A percentile compares a stretch with the other conserved stretches of the same genome.
Conservation (phyloP, 495 filamentous ascomycete genomes). For the Friedmanniomyces endolithicus region DNA sequence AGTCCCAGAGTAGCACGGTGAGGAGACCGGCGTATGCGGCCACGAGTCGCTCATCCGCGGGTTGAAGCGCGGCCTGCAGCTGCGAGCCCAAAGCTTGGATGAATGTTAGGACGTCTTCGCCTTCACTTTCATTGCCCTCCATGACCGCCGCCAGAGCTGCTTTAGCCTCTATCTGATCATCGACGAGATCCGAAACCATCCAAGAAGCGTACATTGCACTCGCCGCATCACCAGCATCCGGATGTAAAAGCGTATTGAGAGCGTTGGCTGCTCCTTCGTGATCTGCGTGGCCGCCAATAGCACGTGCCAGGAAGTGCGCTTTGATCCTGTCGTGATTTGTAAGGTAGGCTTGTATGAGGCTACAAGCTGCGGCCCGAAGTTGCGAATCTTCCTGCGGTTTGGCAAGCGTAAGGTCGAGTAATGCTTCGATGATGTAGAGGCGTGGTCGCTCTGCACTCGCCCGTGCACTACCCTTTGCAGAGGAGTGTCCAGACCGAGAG, state of each 20-base stretch:
- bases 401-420: slow-evolving; percentile 76
- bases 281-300: slow-evolving; percentile 78
- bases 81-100: slow-evolving; percentile 78
- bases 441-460: slow-evolving; percentile 6
- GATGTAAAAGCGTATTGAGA: slow-evolving; percentile 58
- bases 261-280: slow-evolving; percentile 78
- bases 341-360: slow-evolving; percentile 88
- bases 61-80: slow-evolving; percentile 59
- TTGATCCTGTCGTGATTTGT: slow-evolving; percentile 65
- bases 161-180: slow-evolving; percentile 71
- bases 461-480: slow-evolving; percentile 1
- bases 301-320: slow-evolving; percentile 71
- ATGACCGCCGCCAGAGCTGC: slow-evolving; percentile 64
- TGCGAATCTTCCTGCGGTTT: slow-evolving; percentile 59
- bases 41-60: slow-evolving; percentile 67
- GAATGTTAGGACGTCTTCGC: slow-evolving; percentile 91
- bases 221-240: slow-evolving; percentile 1
- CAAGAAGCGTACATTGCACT: slow-evolving; percentile 63
- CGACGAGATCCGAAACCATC: slow-evolving; percentile 81
- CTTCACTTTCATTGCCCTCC: slow-evolving; percentile 78
- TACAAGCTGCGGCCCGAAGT: slow-evolving; percentile 68
- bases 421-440: slow-evolving; percentile 75
- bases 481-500: neutral
- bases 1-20: slow-evolving; percentile 88
- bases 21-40: slow-evolving; percentile 86